Evolutionary conservation across 495 filamentous ascomycete species (phyloP).

Genomic region (Pseudomonodictys pantanalensis): DNA sequence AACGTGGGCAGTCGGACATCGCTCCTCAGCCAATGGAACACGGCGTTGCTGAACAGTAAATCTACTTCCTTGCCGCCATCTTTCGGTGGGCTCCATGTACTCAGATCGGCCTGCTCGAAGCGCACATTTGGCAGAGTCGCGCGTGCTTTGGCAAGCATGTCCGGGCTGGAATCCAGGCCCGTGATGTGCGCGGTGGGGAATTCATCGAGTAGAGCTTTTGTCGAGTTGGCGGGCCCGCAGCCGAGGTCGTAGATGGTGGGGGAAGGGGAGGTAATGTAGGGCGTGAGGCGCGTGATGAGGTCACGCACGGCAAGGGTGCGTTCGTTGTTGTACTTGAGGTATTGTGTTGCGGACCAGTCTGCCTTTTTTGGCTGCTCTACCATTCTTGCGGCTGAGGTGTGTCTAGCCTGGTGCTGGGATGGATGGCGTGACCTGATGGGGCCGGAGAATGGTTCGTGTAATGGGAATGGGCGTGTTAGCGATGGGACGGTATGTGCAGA

Average conservation of each 20-base stretch:
- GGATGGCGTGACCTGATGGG: no score
- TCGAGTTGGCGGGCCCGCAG: constrained; percentile 57
- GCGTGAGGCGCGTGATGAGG: constrained; percentile 46
- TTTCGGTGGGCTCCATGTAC: constrained; percentile 39
- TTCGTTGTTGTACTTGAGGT: constrained; percentile 50
- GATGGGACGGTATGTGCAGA: no score
- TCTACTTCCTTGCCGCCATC: constrained; percentile 32
- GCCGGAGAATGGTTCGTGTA: no score
- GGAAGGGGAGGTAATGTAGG: constrained; percentile 20
- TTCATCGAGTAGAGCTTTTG: constrained; percentile 43
- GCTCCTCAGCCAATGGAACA: constrained; percentile 54
- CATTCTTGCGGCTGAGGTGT: no score
- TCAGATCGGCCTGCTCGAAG: constrained; percentile 33
- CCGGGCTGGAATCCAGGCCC: constrained; percentile 54
- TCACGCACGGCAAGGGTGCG: constrained; percentile 49
- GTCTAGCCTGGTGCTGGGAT: no score
- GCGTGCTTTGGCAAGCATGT: constrained; percentile 53
- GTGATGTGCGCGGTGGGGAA: constrained; percentile 48
- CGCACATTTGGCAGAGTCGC: neutral
- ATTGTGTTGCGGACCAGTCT: constrained; percentile 50
- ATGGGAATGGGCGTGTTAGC: no score
- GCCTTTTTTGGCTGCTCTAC: no score
- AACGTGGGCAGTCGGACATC: constrained; percentile 46
- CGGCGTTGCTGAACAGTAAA: constrained; percentile 55
- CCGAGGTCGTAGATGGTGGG: constrained; percentile 51